A percentile compares a stretch with the other conserved stretches of the same genome.
Evolutionary conservation across 495 filamentous ascomycete genomes (phyloP).

Genomic region (Aspergillus kassunensis): DNA sequence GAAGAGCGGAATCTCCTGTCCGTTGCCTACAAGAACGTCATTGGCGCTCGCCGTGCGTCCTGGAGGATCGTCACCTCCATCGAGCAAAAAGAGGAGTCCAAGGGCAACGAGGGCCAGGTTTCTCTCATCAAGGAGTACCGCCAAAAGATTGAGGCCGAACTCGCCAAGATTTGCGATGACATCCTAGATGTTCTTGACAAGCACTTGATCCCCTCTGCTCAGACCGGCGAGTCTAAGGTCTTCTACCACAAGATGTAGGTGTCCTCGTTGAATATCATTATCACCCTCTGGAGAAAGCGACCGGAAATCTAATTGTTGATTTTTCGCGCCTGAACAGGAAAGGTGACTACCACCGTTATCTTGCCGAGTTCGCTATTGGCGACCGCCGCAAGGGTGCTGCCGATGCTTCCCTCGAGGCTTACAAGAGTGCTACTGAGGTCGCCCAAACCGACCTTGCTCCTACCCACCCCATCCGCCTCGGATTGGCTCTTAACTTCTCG

Average conservation of each 20-base stretch:
- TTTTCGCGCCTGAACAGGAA: constrained; percentile 59
- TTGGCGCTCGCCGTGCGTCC: constrained; percentile 95
- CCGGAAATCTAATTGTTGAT: constrained; percentile 7
- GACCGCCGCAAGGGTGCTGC: constrained; percentile 97
- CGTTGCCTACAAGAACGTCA: constrained; percentile 99
- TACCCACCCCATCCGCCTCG: constrained; percentile 98
- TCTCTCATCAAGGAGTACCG: constrained; percentile 98
- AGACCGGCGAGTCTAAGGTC: constrained; percentile 97
- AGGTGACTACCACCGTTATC: constrained; percentile 99
- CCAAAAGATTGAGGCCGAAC: constrained; percentile 97
- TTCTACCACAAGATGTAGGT: constrained; percentile 99
- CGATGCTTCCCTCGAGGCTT: constrained; percentile 94
- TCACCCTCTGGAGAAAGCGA: not conserved
- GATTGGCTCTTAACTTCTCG: constrained; percentile 98
- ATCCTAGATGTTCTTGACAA: constrained; percentile 95
- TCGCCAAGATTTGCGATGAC: constrained; percentile 99
- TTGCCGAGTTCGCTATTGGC: constrained; percentile 96
- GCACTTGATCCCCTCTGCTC: constrained; percentile 93
- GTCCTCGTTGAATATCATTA: not conserved
- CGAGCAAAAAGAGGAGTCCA: constrained; percentile 99
- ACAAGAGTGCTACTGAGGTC: constrained; percentile 97
- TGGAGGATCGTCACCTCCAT: constrained; percentile 99
- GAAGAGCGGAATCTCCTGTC: constrained; percentile 99
- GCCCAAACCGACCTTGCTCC: constrained; percentile 96
- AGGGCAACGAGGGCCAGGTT: constrained; percentile 95